Conservation (phyloP, 2,329 filamentous ascomycete genomes). For the Penicillium sclerotiorum region DNA sequence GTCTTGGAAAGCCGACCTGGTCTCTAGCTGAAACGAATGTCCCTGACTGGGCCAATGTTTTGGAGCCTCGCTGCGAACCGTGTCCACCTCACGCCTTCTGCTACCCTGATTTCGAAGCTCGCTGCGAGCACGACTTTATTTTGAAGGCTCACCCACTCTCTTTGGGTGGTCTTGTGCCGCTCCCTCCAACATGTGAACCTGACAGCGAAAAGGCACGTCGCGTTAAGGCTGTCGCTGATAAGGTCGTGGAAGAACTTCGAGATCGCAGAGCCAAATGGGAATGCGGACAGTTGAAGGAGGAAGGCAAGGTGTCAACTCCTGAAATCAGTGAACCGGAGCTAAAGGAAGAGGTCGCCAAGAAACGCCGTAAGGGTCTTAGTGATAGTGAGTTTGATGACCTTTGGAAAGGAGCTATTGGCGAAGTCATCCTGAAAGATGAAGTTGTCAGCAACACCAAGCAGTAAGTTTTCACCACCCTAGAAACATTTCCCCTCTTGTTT, state of each 20-base stretch:
- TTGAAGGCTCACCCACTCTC: slow-evolving; percentile 82
- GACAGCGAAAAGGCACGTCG: slow-evolving; percentile 89
- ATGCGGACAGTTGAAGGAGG: slow-evolving; percentile 74
- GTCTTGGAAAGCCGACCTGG: slow-evolving; percentile 69
- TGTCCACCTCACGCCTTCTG: slow-evolving; percentile 92
- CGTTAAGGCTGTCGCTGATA: slow-evolving; percentile 84
- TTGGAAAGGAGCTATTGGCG: slow-evolving; percentile 54
- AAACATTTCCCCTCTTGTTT: slow-evolving; percentile 11
- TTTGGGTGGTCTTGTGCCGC: slow-evolving; percentile 75
- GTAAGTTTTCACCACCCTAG: slow-evolving; percentile 59
- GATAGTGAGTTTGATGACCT: slow-evolving; percentile 91
- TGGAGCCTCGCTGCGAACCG: slow-evolving; percentile 82
- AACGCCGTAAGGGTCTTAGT: slow-evolving; percentile 79
- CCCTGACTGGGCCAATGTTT: slow-evolving; percentile 70
- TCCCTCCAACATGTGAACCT: slow-evolving; percentile 90
- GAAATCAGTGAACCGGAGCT: slow-evolving; percentile 71
- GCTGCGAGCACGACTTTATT: slow-evolving; percentile 86
- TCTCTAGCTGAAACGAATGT: slow-evolving; percentile 64
- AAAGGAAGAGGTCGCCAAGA: slow-evolving; percentile 73
- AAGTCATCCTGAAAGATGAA: slow-evolving; percentile 61
- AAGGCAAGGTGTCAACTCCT: slow-evolving; percentile 63
- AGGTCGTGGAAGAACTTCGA: slow-evolving; percentile 81
- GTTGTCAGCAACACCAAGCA: slow-evolving; percentile 58
- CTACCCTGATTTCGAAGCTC: slow-evolving; percentile 73
- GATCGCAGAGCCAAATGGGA: slow-evolving; percentile 86